Evolutionary conservation across 768 basidiomycete genomes (phyloP).

Genomic region (Rickenella mellea): DNA sequence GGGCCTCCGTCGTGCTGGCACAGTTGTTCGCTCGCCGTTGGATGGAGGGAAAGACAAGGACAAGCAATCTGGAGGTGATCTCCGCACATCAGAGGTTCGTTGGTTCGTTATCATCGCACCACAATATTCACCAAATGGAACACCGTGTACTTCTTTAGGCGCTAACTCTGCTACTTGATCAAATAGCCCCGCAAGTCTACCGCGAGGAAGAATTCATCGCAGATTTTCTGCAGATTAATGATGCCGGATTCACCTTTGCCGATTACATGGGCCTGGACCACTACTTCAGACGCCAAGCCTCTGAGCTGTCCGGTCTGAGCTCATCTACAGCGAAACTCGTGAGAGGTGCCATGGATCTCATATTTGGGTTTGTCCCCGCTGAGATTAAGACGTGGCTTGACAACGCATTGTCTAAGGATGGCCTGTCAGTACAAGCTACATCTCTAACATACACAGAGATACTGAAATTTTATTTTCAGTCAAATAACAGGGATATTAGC

Average conservation of each 20-base stretch:
- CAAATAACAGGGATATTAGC: conserved; percentile 80
- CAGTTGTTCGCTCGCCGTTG: conserved; percentile 70
- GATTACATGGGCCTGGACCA: conserved; percentile 92
- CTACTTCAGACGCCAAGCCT: conserved; percentile 91
- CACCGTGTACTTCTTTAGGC: conserved; percentile 35
- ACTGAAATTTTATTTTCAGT: conserved; percentile 28
- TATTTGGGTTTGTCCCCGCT: conserved; percentile 84
- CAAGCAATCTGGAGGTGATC: conserved; percentile 45
- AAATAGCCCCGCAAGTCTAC: conserved; percentile 66
- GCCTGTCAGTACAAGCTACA: conserved; percentile 42
- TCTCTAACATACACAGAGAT: conserved; percentile 1
- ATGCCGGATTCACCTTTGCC: conserved; percentile 82
- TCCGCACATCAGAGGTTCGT: conserved; percentile 63
- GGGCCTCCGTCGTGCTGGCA: conserved; percentile 75
- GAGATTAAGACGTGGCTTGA: conserved; percentile 87
- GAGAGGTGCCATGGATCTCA: conserved; percentile 84
- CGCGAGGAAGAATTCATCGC: conserved; percentile 83
- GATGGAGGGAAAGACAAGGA: conserved; percentile 51
- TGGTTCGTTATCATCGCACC: neutral
- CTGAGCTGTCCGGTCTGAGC: conserved; percentile 56
- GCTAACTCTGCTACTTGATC: conserved; percentile 63
- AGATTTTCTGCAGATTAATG: conserved; percentile 88
- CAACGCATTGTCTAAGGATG: conserved; percentile 61
- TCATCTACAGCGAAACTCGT: conserved; percentile 69
- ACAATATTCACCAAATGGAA: conserved; percentile 1